Percentiles rank a stretch among this genome's conserved stretches.
Evolutionary conservation across 2,329 filamentous ascomycete species (phyloP).

Genomic region (Claviceps arundinis): DNA sequence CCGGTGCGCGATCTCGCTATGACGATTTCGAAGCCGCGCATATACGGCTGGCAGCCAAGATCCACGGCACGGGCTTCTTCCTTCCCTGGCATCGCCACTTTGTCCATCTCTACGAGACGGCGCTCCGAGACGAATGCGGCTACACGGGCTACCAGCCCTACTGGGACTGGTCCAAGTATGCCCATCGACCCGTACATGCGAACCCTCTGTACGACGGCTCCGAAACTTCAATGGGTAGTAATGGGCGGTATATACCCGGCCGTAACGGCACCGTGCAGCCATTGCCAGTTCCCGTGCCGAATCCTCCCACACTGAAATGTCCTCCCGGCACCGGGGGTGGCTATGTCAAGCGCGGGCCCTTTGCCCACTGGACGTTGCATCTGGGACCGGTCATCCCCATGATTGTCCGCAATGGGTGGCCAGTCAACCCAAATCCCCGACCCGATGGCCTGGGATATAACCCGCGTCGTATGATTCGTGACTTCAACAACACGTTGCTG

Average conservation of each 20-base stretch:
- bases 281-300: background rate
- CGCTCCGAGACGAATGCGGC: conserved; percentile 27
- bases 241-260: background rate
- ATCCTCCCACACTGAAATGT: background rate
- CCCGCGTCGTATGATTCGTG: conserved; percentile 6
- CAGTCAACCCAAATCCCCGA: background rate
- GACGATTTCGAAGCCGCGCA: conserved; percentile 6
- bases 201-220: conserved; percentile 5
- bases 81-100: conserved; percentile 28
- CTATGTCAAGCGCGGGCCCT: conserved; percentile 2
- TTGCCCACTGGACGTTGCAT: background rate
- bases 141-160: conserved; percentile 15
- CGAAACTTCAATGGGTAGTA: background rate
- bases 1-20: conserved; percentile 4
- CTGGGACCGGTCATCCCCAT: conserved; percentile 1
- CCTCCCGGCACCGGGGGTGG: conserved; percentile 4
- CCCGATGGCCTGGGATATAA: conserved; percentile 1
- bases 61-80: background rate
- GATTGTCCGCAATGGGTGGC: background rate
- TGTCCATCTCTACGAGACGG: conserved; percentile 23
- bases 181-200: background rate
- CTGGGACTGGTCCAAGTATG: conserved; percentile 2
- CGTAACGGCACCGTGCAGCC: background rate
- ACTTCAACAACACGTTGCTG: background rate
- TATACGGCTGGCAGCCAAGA: background rate